Percentiles rank a stretch among this genome's conserved stretches.
Conservation (phyloP, 2,329 filamentous ascomycete genomes). For the Apiospora arundinis region DNA sequence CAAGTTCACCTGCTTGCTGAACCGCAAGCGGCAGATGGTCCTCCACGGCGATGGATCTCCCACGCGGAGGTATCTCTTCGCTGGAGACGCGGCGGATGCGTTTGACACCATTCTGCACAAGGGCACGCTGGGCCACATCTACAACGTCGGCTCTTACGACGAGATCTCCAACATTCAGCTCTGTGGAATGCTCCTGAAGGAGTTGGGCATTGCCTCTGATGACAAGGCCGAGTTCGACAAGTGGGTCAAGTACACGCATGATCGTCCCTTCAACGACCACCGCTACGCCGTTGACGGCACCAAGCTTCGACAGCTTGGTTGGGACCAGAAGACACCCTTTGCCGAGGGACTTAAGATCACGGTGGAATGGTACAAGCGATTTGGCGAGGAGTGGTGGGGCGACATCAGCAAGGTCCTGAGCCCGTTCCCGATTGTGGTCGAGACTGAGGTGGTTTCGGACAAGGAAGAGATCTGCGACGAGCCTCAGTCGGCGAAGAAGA, state of each 20-base stretch:
- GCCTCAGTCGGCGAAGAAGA: slow-evolving; percentile 38
- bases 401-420: slow-evolving; percentile 73
- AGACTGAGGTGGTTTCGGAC: slow-evolving; percentile 61
- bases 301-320: slow-evolving; percentile 71
- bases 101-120: slow-evolving; percentile 86
- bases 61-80: slow-evolving; percentile 78
- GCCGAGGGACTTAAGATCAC: slow-evolving; percentile 68
- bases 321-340: slow-evolving; percentile 71
- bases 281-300: slow-evolving; percentile 75
- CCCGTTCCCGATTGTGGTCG: slow-evolving; percentile 68
- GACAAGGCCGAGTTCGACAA: slow-evolving; percentile 60
- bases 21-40: slow-evolving; percentile 69
- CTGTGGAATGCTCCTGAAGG: slow-evolving; percentile 67
- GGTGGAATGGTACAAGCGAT: slow-evolving; percentile 73
- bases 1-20: slow-evolving; percentile 77
- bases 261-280: slow-evolving; percentile 80
- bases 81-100: slow-evolving; percentile 79
- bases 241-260: slow-evolving; percentile 77
- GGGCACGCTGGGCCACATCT: slow-evolving; percentile 75
- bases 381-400: slow-evolving; percentile 74
- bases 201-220: slow-evolving; percentile 63
- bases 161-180: slow-evolving; percentile 78
- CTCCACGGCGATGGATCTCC: slow-evolving; percentile 80
- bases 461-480: slow-evolving; percentile 46
- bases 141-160: slow-evolving; percentile 81